phyloP scores from a whole-genome alignment of 2,329 filamentous ascomycete genomes.

The Alternaria hordeiaustralica region DNA sequence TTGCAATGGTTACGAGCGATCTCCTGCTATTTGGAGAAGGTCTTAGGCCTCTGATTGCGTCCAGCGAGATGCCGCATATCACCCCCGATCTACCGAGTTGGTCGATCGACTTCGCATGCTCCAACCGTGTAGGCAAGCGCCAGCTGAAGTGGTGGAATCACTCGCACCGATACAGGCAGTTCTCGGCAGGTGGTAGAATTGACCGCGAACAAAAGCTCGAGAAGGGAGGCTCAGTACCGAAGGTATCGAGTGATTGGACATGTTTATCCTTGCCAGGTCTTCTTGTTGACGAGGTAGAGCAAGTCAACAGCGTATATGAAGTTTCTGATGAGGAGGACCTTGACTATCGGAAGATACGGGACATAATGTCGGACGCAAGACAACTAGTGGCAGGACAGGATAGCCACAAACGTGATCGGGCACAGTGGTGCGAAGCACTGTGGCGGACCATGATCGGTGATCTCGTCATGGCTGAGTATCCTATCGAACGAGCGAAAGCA shows the following conservation, averaged over 20 bases:
- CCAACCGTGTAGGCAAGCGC: constrained; percentile 17
- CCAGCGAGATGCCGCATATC: constrained; percentile 17
- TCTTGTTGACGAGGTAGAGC: not conserved
- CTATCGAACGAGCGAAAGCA: constrained; percentile 4
- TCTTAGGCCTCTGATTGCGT: constrained; percentile 18
- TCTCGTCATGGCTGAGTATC: constrained; percentile 9
- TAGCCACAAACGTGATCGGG: not conserved
- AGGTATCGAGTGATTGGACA: not conserved
- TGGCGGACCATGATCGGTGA: not conserved
- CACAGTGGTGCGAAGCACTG: constrained; percentile 1
- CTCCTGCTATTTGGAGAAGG: constrained; percentile 13
- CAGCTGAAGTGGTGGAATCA: constrained; percentile 30
- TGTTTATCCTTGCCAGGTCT: not conserved
- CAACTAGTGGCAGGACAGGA: not conserved
- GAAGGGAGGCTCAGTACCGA: not conserved
- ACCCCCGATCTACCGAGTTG: constrained; percentile 14
- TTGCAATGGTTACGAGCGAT: constrained; percentile 4
- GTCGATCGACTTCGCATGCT: constrained; percentile 26
- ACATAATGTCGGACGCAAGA: not conserved
- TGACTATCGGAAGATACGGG: not conserved
- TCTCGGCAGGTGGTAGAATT: not conserved
- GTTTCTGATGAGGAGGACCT: not conserved
- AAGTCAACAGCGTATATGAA: not conserved
- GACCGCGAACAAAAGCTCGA: not conserved
- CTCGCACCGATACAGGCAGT: constrained; percentile 19